These are phyloP conservation scores for Curvularia sp. DNA, from an alignment of 2,329 filamentous ascomycete species.

Conservation along the genomic window DNA sequence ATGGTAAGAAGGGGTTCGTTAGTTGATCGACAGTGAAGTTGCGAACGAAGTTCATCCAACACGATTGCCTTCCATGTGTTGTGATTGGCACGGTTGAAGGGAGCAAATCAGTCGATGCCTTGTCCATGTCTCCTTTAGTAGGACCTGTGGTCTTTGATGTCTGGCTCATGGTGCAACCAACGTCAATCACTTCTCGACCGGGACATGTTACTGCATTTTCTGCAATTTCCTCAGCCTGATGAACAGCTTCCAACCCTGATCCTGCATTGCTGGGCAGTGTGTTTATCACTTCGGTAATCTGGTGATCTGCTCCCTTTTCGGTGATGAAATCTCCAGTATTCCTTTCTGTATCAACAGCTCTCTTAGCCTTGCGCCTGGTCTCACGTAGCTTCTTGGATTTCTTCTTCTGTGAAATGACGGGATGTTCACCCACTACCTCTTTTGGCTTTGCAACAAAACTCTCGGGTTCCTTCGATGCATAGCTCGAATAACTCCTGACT, in stretches of 20 bases:
- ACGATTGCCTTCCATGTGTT: slow-evolving; percentile 26
- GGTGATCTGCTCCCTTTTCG: not conserved
- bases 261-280: not conserved
- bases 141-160: not conserved
- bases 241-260: not conserved
- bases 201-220: not conserved
- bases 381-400: slow-evolving; percentile 33
- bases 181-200: not conserved
- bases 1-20: slow-evolving; percentile 14
- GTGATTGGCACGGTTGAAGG: slow-evolving; percentile 3
- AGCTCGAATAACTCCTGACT: not conserved
- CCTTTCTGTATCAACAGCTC: slow-evolving; percentile 11
- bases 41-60: slow-evolving; percentile 28
- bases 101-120: not conserved
- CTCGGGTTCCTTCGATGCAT: slow-evolving; percentile 10
- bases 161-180: not conserved
- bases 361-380: slow-evolving; percentile 34
- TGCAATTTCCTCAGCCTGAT: not conserved
- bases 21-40: slow-evolving; percentile 29
- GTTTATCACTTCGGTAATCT: not conserved
- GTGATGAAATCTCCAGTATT: not conserved
- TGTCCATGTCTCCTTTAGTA: not conserved
- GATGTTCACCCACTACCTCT: slow-evolving; percentile 5
- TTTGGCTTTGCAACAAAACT: not conserved
- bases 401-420: slow-evolving; percentile 33